Evolutionary conservation across 768 basidiomycete genomes (phyloP), one percentile per base, ranked within the genome.

Genomic region (Rubroboletus pulcherrimus): DNA sequence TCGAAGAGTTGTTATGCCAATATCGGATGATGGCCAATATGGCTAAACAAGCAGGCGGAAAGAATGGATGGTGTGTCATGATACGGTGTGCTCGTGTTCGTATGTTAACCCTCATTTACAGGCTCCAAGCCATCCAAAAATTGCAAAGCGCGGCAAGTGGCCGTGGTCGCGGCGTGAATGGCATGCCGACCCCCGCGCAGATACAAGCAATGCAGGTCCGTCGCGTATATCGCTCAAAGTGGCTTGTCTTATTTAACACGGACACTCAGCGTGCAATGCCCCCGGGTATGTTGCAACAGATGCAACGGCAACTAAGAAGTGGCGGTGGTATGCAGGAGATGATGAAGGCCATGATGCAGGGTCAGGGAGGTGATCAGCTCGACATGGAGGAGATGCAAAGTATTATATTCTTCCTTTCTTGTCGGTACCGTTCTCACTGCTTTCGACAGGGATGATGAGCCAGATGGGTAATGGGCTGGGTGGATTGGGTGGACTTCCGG

Each of bases 21-120:
- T 97, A 98, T 65, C 84, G 92, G 44, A 95, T 98, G 91, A 97
- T 99, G 92, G 87, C 93, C 51, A 95, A 92, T 66, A 95, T 99
- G 90, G 97, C 96, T 34, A 97, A 94, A 77, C 89, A 93, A 68
- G 95, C 93, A 7, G 97, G 97, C 47, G 95, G 94, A 40, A 97
- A 97, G 81, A 93, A 95, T 59, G 95, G 94, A 64, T 93, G 93
- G 89, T 87, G 55, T 56, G 85, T 59, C 48, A 40, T 55, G 44
- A 49, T 55, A 48, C 19, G 10, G 43, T 46, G 38, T 44, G 15
- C 31, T 34, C 34, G 47, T 24, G 38, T 48, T 33, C 41, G 54
- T 9, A 35, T 35, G 53, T 41, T 63, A 34, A 65, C 50, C 35
- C 39, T 41, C n/a, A 15, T 30, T 49, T 17, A 33, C 57, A 88